Evolutionary conservation across 768 basidiomycete genomes (phyloP).

Genomic region (Panus rudis): DNA sequence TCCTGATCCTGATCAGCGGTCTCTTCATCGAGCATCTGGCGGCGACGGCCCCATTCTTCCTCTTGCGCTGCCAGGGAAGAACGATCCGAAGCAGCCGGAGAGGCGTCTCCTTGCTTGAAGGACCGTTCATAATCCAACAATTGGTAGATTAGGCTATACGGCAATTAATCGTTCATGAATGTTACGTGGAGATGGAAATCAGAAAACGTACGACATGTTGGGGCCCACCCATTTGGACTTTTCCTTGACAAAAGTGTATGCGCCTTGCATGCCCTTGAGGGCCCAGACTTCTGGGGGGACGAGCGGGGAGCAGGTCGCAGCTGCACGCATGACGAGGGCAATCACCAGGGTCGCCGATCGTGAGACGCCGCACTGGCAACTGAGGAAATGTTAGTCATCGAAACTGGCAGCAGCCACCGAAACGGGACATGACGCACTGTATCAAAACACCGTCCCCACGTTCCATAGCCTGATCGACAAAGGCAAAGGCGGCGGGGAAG

Average conservation of each 20-base stretch:
- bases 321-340: constrained; percentile 91
- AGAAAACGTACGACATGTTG: constrained; percentile 80
- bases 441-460: constrained; percentile 77
- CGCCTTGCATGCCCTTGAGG: constrained; percentile 82
- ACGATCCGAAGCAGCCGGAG: constrained; percentile 46
- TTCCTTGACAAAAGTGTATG: constrained; percentile 84
- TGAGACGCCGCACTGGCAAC: constrained; percentile 92
- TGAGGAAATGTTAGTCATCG: constrained; percentile 21
- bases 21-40: constrained; percentile 52
- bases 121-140: constrained; percentile 85
- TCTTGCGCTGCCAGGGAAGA: constrained; percentile 59
- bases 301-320: constrained; percentile 54
- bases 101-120: constrained; percentile 42
- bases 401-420: not conserved
- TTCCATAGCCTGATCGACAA: constrained; percentile 68
- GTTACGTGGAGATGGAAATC: not conserved
- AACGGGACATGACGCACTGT: constrained; percentile 51
- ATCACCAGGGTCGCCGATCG: constrained; percentile 87
- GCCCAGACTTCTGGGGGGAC: constrained; percentile 74
- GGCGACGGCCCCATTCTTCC: constrained; percentile 74
- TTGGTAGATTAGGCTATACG: constrained; percentile 79
- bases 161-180: constrained; percentile 7
- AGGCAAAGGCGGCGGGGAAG: constrained; percentile 74
- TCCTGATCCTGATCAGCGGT: constrained; percentile 47
- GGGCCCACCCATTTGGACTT: constrained; percentile 86